Evolutionary conservation across 164 flowering plant species (phyloP).

Genomic region (Vitis rupestris): DNA sequence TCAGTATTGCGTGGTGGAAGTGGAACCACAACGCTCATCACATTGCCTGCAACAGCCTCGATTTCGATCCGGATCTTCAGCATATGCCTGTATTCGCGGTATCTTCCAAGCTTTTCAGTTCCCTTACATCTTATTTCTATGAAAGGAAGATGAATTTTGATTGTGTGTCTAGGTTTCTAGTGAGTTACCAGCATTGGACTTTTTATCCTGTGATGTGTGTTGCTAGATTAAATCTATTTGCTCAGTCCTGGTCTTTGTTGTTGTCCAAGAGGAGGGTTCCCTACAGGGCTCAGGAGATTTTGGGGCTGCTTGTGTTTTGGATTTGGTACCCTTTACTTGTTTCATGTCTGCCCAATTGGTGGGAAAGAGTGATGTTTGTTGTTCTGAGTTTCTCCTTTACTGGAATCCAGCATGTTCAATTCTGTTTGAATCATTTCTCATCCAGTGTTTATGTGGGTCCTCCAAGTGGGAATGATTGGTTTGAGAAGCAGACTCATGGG

Average conservation of each 20-base stretch:
- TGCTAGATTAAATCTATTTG: slow-evolving; percentile 11
- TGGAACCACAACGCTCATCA: slow-evolving; percentile 19
- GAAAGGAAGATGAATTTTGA: slow-evolving; percentile 14
- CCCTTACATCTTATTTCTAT: slow-evolving; percentile 7
- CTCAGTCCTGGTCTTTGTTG: slow-evolving; percentile 7
- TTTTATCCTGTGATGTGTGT: slow-evolving; percentile 17
- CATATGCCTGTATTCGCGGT: slow-evolving; percentile 15
- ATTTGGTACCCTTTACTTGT: slow-evolving; percentile 14
- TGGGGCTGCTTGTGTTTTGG: slow-evolving; percentile 12
- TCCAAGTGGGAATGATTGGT: slow-evolving; percentile 38
- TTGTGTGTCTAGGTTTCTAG: not conserved
- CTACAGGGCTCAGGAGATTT: slow-evolving; percentile 2
- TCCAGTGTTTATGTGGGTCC: slow-evolving; percentile 35
- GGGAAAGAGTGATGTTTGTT: slow-evolving; percentile 11
- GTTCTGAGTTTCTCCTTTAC: slow-evolving; percentile 6
- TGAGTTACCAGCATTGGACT: slow-evolving; percentile 15
- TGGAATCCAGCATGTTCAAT: slow-evolving; percentile 11
- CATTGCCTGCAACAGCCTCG: slow-evolving; percentile 18
- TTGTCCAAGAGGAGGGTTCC: slow-evolving; percentile 1
- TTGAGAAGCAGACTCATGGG: slow-evolving; percentile 41
- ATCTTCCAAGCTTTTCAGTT: slow-evolving; percentile 8
- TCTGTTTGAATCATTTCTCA: slow-evolving; percentile 35
- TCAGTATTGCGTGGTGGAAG: slow-evolving; percentile 23
- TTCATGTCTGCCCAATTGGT: slow-evolving; percentile 12
- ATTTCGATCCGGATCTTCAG: slow-evolving; percentile 10